Evolutionary conservation across 1,139 yeast genomes (phyloP), one percentile per base, ranked within the genome.

Genomic region (Hyphopichia pseudoburtonii): DNA sequence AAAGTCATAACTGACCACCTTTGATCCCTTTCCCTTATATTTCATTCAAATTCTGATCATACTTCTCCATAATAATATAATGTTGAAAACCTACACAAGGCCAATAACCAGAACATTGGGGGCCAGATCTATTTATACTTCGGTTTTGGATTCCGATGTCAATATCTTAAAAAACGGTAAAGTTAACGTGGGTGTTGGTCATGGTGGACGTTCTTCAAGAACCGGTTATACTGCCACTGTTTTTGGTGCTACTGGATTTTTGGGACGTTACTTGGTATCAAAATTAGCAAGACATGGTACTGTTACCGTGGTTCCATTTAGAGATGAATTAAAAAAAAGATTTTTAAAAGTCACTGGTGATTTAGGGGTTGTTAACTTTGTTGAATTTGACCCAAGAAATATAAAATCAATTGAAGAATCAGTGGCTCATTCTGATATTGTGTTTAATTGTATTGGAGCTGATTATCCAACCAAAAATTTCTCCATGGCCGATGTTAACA

Each of bases 221-320:
- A 82, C 92, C n/a, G 96, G 96, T 2, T 86, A 81, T 65, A 86
- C 92, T 5, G 95, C 92, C 21, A 86, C 96, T 5, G 92, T 87
- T 3, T 87, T 87, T 54, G 96, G 96, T 10, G 89, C 86, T 25
- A 66, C 80, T 36, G 95, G 96, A 1, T 82, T 83, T 60, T 67
- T 87, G 43, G 96, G 96, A 28, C 78, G 89, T 39, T 78, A 84
- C 50, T 62, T 87, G 45, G 75, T 79, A 12, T 70, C 92, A 30
- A 85, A 82, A 54, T 69, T 87, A 51, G 95, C 90, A 44, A 74
- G 82, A 55, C 90, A 85, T 57, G 96, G 96, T 47, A 87, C 95
- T 26, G 65, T 74, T 43, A 81, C 86, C 9, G 78, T 86, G 39
- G 84, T 79, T 5, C 95, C 96, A 17, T 86, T 57, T 68, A 76